phyloP scores from a whole-genome alignment of 2,329 filamentous ascomycete species.

The Huntiella bhutanensis region DNA sequence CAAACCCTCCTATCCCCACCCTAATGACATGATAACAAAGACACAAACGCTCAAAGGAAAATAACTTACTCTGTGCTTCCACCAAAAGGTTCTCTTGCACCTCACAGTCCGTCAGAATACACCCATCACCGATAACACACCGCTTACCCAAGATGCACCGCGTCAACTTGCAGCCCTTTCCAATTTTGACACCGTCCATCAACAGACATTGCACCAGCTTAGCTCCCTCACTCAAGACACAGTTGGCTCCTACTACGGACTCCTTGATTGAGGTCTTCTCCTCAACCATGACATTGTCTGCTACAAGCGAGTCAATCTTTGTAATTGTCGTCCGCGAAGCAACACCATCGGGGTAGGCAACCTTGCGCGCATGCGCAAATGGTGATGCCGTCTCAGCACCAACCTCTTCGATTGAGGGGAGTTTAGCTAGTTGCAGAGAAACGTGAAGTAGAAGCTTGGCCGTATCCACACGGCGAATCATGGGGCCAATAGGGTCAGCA shows the following conservation, averaged over 20 bases:
- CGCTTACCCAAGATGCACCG: constrained; percentile 72
- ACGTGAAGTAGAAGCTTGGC: constrained; percentile 62
- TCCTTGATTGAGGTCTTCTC: constrained; percentile 88
- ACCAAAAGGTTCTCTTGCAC: constrained; percentile 78
- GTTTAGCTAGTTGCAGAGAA: constrained; percentile 71
- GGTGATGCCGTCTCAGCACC: constrained; percentile 41
- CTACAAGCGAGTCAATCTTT: constrained; percentile 63
- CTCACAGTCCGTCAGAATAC: constrained; percentile 71
- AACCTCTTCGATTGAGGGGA: constrained; percentile 50
- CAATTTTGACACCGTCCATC: constrained; percentile 81
- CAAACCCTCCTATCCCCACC: too few species aligned
- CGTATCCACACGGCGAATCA: constrained; percentile 79
- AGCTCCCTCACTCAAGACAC: constrained; percentile 69
- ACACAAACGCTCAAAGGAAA: background rate
- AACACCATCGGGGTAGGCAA: constrained; percentile 68
- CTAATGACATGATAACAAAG: background rate
- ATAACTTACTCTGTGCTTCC: constrained; percentile 50
- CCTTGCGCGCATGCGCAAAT: constrained; percentile 60
- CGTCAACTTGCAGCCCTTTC: constrained; percentile 66
- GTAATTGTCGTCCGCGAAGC: constrained; percentile 68
- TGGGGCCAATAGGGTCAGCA: constrained; percentile 29
- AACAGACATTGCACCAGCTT: constrained; percentile 73
- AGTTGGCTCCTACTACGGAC: constrained; percentile 70
- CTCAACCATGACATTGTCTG: constrained; percentile 73
- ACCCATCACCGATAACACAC: constrained; percentile 65